These are phyloP conservation scores for Solanum chaucha DNA, from an alignment of 257 asterid genomes.

Conservation along the genomic window DNA sequence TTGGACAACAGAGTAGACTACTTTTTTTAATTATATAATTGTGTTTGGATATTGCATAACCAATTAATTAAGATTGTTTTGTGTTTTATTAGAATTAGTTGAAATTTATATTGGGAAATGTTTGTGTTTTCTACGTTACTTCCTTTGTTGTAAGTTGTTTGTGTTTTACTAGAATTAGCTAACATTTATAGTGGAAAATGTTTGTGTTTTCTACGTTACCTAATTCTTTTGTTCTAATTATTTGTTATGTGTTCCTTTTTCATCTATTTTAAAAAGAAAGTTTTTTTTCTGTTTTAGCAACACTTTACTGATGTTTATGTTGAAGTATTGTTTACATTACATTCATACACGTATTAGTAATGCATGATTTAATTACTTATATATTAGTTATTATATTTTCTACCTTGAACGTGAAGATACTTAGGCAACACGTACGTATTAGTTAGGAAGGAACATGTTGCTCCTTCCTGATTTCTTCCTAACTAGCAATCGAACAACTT, in stretches of 20 bases:
- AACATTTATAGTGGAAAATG: no score
- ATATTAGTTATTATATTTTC: no score
- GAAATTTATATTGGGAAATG: background rate
- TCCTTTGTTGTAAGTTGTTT: background rate
- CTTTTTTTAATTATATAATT: background rate
- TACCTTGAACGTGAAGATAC: no score
- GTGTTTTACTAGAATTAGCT: background rate
- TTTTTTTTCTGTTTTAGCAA: background rate
- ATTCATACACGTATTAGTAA: background rate
- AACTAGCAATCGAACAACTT: background rate
- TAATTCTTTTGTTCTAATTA: no score
- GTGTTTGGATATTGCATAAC: background rate
- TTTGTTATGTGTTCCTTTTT: background rate
- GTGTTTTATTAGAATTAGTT: background rate
- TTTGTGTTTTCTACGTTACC: background rate
- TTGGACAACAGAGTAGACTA: rapidly evolving
- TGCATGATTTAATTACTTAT: no score
- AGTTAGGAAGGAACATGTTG: background rate
- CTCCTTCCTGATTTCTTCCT: background rate
- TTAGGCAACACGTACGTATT: no score
- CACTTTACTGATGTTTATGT: background rate
- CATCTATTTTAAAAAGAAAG: background rate
- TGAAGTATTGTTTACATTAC: no score
- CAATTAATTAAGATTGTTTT: background rate
- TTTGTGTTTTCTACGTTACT: background rate